Evolutionary conservation across 73 alveolate species (phyloP).

Genomic region (Paraurostyla sp.): DNA sequence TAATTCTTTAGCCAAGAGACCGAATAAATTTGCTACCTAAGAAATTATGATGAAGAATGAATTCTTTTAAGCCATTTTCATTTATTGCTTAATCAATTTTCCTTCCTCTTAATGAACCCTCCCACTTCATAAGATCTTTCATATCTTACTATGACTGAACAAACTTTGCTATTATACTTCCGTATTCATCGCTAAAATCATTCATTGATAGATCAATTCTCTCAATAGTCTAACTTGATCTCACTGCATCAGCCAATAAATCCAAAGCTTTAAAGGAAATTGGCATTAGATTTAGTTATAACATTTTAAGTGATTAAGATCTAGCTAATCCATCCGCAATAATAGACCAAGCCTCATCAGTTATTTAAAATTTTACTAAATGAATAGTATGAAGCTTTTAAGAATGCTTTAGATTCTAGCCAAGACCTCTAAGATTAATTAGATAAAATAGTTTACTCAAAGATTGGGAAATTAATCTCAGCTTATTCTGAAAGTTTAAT

Average conservation of each 20-base stretch:
- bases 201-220: constrained; percentile 39
- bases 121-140: constrained; percentile 42
- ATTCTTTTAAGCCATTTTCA: constrained; percentile 45
- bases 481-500: constrained; percentile 20
- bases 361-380: neutral
- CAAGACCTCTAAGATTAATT: constrained; percentile 13
- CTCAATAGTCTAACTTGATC: neutral
- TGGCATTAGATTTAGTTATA: constrained; percentile 1
- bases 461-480: neutral
- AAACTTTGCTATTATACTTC: constrained; percentile 38
- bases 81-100: neutral
- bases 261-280: constrained; percentile 5
- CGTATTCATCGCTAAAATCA: constrained; percentile 42
- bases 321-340: constrained; percentile 24
- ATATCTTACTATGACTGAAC: constrained; percentile 32
- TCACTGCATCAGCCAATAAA: constrained; percentile 45
- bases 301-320: neutral
- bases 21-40: constrained; percentile 6
- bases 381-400: neutral
- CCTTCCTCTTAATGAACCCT: constrained; percentile 48
- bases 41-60: constrained; percentile 40
- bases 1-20: constrained; percentile 7
- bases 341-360: neutral
- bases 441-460: neutral
- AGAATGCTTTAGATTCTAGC: neutral